Base-by-base conservation (phyloP, 2,329 filamentous ascomycete genomes). In the Septoria linicola region DNA sequence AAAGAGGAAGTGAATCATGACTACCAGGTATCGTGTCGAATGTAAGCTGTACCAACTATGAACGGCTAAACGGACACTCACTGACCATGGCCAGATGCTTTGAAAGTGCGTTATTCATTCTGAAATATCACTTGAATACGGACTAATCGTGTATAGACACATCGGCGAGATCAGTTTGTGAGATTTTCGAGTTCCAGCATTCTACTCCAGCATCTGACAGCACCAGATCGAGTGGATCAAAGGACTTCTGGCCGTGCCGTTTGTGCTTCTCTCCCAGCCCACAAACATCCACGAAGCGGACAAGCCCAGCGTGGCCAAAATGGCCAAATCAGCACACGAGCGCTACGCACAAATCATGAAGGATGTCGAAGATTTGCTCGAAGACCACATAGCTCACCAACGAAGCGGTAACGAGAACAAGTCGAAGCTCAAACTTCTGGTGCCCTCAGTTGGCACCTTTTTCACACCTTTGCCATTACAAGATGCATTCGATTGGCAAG, bases 341-440 rank as follows among this genome's bases (percentile, higher is more conserved):
- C 84, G 93, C 56, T 99, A 97, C 73, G 88, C 88, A 41, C 92
- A 99, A 71, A 96, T 97, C 64, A 89, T 97, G 81, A 81, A 84
- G 54, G 93, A 97, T 70, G 88, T 99, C 1, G 93, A 99, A 71
- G 78, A 82, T 49, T 86, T 99, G 72, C 87, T 99, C 62, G 85
- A 90, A 59, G 91, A 96, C 66, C 91, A 97, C 72, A 95, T 93
- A 63, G 76, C 78, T 36, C 85, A 91, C 64, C 86, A 92, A 68
- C 80, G 78, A 54, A 74, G 79, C 17, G 75, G 80, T 19, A 27
- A 34, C 13, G 51, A 54, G 35, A 52, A 48, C 25, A 81, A 79
- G 48, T 97, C 93, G 3, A 97, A 96, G 65, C 80, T 99, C 49
- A 91, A 91, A 67, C 83, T 96, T 53, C 81, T 99, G 2, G 91